A percentile compares a stretch with the other conserved stretches of the same genome.
Evolutionary conservation across 305 asterid species (phyloP).

Genomic region (Plantago lanceolata): DNA sequence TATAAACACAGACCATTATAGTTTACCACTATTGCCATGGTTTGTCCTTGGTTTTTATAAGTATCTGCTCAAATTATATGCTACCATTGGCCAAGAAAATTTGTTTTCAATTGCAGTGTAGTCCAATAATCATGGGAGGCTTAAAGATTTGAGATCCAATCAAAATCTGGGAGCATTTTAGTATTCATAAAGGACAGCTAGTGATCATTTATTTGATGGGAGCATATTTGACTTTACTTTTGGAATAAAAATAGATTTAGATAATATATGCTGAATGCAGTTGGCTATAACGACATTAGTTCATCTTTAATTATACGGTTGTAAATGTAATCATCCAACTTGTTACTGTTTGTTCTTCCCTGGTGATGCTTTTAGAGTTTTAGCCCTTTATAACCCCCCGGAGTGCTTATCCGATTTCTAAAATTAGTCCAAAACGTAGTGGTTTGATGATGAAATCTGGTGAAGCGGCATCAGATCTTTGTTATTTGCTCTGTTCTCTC

Average conservation of each 20-base stretch:
- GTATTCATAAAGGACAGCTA: neutral
- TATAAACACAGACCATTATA: neutral
- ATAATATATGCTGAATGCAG: slow-evolving; percentile 10
- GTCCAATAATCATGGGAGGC: slow-evolving; percentile 18
- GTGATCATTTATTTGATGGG: slow-evolving; percentile 13
- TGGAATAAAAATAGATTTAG: slow-evolving; percentile 11
- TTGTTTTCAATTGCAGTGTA: neutral
- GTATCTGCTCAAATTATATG: slow-evolving; percentile 1
- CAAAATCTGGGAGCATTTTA: neutral
- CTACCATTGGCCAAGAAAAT: slow-evolving; percentile 13
- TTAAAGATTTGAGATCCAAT: slow-evolving; percentile 12
- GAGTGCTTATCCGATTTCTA: neutral
- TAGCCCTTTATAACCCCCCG: neutral
- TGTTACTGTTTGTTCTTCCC: slow-evolving; percentile 7
- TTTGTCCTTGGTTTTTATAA: slow-evolving; percentile 4
- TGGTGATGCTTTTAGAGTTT: slow-evolving; percentile 21
- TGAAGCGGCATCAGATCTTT: neutral
- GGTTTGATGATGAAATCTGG: neutral
- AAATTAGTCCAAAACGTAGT: neutral
- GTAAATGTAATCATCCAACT: slow-evolving; percentile 4
- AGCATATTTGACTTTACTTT: neutral
- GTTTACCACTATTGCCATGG: neutral
- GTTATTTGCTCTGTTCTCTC: neutral
- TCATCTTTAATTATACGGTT: slow-evolving; percentile 4
- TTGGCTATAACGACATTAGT: slow-evolving; percentile 30